Conservation (phyloP, 345 rosid genomes). For the Eucalyptus sideroxylon region DNA sequence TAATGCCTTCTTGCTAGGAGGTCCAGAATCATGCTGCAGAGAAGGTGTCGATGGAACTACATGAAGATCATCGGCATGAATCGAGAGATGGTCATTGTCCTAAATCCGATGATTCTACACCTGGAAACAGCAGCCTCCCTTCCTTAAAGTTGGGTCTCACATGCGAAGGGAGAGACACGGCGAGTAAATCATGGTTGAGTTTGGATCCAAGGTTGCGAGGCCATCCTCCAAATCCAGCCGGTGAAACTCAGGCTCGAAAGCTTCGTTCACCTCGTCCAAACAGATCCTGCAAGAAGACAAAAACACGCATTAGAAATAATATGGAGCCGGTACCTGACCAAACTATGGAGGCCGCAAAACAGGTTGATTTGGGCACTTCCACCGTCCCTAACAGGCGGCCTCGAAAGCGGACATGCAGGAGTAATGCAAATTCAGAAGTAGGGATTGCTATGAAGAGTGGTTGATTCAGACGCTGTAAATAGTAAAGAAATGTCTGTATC, state of each 20-base stretch:
- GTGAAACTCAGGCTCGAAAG: background rate
- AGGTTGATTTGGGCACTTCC: slow-evolving; percentile 15
- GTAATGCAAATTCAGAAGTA: slow-evolving; percentile 12
- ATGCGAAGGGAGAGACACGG: slow-evolving; percentile 23
- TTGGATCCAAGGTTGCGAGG: slow-evolving; percentile 32
- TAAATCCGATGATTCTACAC: background rate
- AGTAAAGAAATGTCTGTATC: background rate
- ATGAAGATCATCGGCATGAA: slow-evolving; percentile 12
- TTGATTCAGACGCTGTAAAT: background rate
- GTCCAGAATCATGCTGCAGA: slow-evolving; percentile 5
- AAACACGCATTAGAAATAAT: slow-evolving; percentile 7
- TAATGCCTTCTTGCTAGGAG: slow-evolving; percentile 15
- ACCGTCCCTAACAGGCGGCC: slow-evolving; percentile 20
- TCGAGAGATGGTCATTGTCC: background rate
- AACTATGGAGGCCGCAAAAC: slow-evolving; percentile 12
- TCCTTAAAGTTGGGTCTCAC: slow-evolving; percentile 17
- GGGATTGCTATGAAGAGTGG: slow-evolving; percentile 11
- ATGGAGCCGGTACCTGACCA: slow-evolving; percentile 11
- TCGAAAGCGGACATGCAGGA: slow-evolving; percentile 30
- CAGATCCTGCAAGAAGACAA: slow-evolving; percentile 31
- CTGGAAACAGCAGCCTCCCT: slow-evolving; percentile 1
- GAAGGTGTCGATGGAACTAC: slow-evolving; percentile 5
- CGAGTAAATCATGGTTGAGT: slow-evolving; percentile 63
- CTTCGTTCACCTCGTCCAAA: slow-evolving; percentile 12
- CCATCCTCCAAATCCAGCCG: slow-evolving; percentile 3